A percentile compares a stretch with the other conserved stretches of the same genome.
Conservation (phyloP, 306 rosid genomes). For the Ochetophila trinervis region DNA sequence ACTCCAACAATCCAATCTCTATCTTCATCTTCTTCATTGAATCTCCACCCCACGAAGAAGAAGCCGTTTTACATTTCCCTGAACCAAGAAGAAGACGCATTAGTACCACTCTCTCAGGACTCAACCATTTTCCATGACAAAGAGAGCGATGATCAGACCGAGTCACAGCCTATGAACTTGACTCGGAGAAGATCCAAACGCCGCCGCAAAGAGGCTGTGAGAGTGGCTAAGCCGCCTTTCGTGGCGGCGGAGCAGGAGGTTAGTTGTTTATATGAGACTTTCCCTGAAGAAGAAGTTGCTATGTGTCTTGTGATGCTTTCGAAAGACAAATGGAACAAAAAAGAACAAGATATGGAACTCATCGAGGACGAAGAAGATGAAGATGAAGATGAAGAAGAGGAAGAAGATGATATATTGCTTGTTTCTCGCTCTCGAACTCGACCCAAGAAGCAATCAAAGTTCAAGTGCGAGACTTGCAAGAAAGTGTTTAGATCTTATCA, state of each 20-base stretch:
- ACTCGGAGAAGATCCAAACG: constrained; percentile 47
- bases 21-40: constrained; percentile 12
- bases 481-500: constrained; percentile 48
- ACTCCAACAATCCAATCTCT: not conserved
- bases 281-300: constrained; percentile 41
- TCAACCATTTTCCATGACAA: not conserved
- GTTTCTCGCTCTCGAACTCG: not conserved
- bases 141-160: constrained; percentile 21
- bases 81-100: not conserved
- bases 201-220: constrained; percentile 6
- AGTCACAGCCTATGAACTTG: constrained; percentile 15
- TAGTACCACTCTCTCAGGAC: not conserved
- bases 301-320: constrained; percentile 37
- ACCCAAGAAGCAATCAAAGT: constrained; percentile 3
- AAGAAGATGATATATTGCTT: not conserved
- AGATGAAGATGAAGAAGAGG: not conserved
- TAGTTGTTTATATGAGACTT: constrained; percentile 11
- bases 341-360: constrained; percentile 1
- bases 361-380: not conserved
- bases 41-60: not conserved
- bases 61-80: not conserved
- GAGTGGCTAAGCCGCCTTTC: not conserved
- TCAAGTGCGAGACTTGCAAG: constrained; percentile 42
- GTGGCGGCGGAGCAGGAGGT: not conserved
- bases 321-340: constrained; percentile 32